These are phyloP conservation scores for Hericium erinaceus DNA, from an alignment of 768 basidiomycete species.

Conservation along the genomic window DNA sequence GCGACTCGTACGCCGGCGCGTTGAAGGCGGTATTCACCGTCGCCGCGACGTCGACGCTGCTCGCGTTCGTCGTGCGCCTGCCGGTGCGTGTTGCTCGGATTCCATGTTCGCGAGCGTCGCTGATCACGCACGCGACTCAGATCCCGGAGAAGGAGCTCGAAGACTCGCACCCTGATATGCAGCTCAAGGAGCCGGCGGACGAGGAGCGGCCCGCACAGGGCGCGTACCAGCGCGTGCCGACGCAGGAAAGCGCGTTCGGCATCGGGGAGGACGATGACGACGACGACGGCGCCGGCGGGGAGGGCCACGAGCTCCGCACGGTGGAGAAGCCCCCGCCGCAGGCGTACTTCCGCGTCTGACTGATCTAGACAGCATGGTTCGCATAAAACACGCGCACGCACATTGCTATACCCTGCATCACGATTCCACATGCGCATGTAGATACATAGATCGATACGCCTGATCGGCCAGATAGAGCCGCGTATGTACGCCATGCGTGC, in stretches of 20 bases:
- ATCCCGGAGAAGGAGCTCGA: conserved; percentile 33
- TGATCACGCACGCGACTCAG: conserved; percentile 16
- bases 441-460: too few relatives aligned
- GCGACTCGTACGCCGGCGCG: conserved; percentile 50
- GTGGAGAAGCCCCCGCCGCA: too few relatives aligned
- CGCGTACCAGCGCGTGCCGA: too few relatives aligned
- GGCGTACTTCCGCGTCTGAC: too few relatives aligned
- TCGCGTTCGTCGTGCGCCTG: conserved; percentile 50
- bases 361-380: too few relatives aligned
- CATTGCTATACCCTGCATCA: too few relatives aligned
- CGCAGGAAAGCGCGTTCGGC: neutral
- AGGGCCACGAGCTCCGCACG: neutral
- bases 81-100: conserved; percentile 32
- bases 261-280: conserved; percentile 19
- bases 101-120: neutral
- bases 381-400: too few relatives aligned
- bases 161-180: conserved; percentile 5
- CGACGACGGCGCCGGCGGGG: conserved; percentile 25
- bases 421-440: too few relatives aligned
- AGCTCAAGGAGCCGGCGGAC: neutral
- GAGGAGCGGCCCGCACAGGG: neutral
- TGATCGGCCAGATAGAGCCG: too few relatives aligned
- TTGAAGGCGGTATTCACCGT: conserved; percentile 56
- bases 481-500: too few relatives aligned
- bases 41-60: conserved; percentile 43